Base-by-base conservation (phyloP, 768 basidiomycete species). In the Suillus placidus region DNA sequence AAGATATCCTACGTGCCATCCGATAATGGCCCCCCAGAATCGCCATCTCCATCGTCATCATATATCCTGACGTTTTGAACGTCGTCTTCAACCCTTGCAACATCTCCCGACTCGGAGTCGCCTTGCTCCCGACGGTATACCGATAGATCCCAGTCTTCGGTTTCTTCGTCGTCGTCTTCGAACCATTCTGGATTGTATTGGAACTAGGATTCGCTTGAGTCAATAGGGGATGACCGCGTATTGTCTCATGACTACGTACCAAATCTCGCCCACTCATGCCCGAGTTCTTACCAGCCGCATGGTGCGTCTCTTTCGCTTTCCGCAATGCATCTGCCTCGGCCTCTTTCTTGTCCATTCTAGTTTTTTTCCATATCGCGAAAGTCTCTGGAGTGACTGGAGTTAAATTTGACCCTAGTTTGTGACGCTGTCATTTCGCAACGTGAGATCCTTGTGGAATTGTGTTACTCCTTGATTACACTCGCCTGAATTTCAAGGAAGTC, bases 401-500 rank as follows among this genome's bases (percentile, higher is more conserved):
- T 54, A 99, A 81, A 71, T 92, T 93, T 16, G 87, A 37, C 35
- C 94, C 94, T 30, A 99, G 84, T 84, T 97, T 99, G 80, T 99
- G 97, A 63, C 97, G 89, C 94, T 97, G 70, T 51, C 1, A 40
- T 61, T 47, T 55, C 37, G 60, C 47, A 67, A 52, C 49, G 43
- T 42, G 61, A 70, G 30, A 66, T 60, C 18, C 52, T 32, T 45
- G 4, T 26, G 7, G 32, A 40, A 40, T 52, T 26, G 7, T 35
- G 40, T 40, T 34, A 30, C 9, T 32, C 26, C 47, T 30, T n/a
- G 23, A 30, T n/a, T 45, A 60, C 34, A 71, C 83, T 63, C 70
- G 95, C 95, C 89, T 99, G 97, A 60, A 94, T 94, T 80, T 99
- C 97, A 64, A 99, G 76, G 82, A 99, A 99, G 70, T 99, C 97